These are phyloP conservation scores for Pulveroboletus sp. DNA, from an alignment of 768 basidiomycete species.

Conservation along the genomic window DNA sequence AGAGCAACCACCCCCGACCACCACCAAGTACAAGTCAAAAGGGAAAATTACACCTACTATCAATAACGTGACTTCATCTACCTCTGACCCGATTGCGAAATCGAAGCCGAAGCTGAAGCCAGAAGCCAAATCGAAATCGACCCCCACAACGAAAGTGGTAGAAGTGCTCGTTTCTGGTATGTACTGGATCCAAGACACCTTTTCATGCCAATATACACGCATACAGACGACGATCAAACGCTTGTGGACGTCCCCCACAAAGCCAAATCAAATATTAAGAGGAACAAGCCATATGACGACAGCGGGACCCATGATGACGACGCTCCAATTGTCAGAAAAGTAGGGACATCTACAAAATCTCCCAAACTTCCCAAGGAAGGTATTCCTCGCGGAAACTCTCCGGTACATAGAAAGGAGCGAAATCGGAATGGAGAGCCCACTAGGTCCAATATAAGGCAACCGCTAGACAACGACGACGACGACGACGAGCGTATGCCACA, in stretches of 20 bases:
- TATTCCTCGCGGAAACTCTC: background rate
- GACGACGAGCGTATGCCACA: background rate
- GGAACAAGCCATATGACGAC: background rate
- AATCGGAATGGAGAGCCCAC: background rate
- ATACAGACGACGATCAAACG: slow-evolving; percentile 27
- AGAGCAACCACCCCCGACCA: background rate
- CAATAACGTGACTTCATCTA: background rate
- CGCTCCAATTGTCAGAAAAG: background rate
- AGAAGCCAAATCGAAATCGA: slow-evolving; percentile 9
- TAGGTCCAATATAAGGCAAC: slow-evolving; percentile 5
- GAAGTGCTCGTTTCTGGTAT: slow-evolving; percentile 15
- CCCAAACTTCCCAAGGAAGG: too few relatives aligned
- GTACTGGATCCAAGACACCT: background rate
- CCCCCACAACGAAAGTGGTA: background rate
- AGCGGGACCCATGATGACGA: slow-evolving; percentile 1
- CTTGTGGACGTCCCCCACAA: slow-evolving; percentile 23
- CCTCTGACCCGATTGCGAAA: slow-evolving; percentile 3
- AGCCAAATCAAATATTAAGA: background rate
- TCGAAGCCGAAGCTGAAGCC: slow-evolving; percentile 3
- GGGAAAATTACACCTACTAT: slow-evolving; percentile 4
- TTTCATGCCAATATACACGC: background rate
- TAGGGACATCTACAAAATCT: background rate
- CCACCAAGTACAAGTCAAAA: slow-evolving; percentile 8
- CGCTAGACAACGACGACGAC: slow-evolving; percentile 6
- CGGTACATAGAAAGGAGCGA: background rate